phyloP scores from a whole-genome alignment of 176 grass and related monocot species.

The Tillandsia fasciculata region DNA sequence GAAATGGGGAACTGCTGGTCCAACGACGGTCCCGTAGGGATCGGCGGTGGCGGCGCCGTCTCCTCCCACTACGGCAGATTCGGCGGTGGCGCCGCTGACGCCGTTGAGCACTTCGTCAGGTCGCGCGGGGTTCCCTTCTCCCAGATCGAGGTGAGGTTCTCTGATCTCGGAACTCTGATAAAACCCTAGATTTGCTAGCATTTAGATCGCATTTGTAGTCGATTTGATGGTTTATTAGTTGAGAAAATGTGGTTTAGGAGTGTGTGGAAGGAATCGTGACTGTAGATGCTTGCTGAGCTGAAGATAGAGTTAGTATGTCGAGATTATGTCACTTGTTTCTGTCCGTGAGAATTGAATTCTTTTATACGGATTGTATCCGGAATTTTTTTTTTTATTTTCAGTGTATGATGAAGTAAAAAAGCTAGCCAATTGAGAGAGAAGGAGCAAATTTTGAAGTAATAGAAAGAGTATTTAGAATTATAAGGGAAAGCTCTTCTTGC shows the following conservation, averaged over 20 bases:
- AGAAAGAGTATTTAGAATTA: too few relatives aligned
- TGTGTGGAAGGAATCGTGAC: too few relatives aligned
- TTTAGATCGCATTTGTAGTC: background rate
- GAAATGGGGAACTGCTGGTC: conserved; percentile 92
- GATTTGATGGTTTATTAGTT: background rate
- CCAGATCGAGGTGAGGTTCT: conserved; percentile 74
- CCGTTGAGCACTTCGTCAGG: conserved; percentile 63
- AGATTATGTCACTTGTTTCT: too few relatives aligned
- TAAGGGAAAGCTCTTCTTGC: too few relatives aligned
- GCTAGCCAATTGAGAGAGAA: too few relatives aligned
- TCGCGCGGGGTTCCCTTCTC: conserved; percentile 52
- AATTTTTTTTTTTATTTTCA: too few relatives aligned
- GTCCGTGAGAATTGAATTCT: too few relatives aligned
- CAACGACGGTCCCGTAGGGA: conserved; percentile 43
- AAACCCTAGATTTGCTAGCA: background rate
- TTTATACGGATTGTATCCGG: too few relatives aligned
- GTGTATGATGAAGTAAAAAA: too few relatives aligned
- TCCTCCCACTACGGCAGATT: conserved; percentile 9
- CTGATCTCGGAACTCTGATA: background rate
- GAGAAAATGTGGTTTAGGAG: background rate
- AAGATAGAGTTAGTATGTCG: too few relatives aligned
- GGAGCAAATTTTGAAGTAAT: too few relatives aligned
- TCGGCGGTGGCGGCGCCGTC: conserved; percentile 28
- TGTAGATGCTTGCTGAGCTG: too few relatives aligned
- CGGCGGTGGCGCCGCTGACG: conserved; percentile 26